These are phyloP conservation scores for Nicotiana paniculata DNA, from an alignment of 257 asterid species.

Conservation along the genomic window DNA sequence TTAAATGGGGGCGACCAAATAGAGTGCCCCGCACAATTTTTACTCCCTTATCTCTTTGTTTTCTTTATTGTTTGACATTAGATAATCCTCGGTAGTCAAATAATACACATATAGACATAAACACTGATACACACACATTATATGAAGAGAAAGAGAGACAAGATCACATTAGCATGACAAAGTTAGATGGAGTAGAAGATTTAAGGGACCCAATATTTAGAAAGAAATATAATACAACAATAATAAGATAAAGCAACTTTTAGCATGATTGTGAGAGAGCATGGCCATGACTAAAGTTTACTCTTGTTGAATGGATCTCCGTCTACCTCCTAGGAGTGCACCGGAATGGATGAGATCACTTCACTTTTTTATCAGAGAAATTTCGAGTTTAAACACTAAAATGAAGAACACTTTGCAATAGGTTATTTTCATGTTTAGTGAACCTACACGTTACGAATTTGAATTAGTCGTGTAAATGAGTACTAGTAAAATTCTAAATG, in stretches of 20 bases:
- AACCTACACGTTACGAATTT: neutral
- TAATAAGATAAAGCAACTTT: slow-evolving; percentile 8
- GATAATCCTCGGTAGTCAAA: neutral
- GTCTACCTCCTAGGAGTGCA: too few relatives aligned
- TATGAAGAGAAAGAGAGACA: slow-evolving; percentile 27
- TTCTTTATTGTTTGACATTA: neutral
- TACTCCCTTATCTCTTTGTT: neutral
- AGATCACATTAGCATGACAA: slow-evolving; percentile 37
- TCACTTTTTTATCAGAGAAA: neutral
- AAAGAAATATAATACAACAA: slow-evolving; percentile 1
- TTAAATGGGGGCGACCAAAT: too few relatives aligned
- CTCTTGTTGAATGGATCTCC: slow-evolving; percentile 16
- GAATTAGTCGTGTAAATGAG: neutral
- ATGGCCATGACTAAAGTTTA: slow-evolving; percentile 15
- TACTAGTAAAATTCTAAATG: too few relatives aligned
- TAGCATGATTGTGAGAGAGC: slow-evolving; percentile 17
- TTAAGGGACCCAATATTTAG: slow-evolving; percentile 22
- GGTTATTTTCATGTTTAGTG: too few relatives aligned
- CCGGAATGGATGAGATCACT: neutral
- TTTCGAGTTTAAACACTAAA: accelerated
- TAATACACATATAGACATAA: neutral
- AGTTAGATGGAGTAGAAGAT: slow-evolving; percentile 22
- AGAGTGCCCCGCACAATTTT: too few relatives aligned
- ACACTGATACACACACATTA: neutral
- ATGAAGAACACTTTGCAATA: neutral